Percentiles rank a stretch among this genome's conserved stretches.
phyloP scores from a whole-genome alignment of 1,139 yeast species.

The Waltiozyma sp. region DNA sequence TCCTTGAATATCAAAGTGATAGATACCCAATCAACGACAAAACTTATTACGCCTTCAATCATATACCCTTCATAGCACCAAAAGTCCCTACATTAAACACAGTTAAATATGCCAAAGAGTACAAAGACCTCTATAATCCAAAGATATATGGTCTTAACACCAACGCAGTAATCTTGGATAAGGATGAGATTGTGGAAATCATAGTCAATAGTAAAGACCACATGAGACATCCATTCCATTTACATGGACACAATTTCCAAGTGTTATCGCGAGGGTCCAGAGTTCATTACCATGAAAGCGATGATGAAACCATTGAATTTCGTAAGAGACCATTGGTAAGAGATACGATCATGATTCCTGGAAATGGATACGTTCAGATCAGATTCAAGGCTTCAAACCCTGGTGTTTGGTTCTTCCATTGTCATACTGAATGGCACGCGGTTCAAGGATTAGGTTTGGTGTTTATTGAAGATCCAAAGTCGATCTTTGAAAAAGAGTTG shows the following conservation, averaged over 20 bases:
- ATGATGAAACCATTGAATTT: constrained; percentile 29
- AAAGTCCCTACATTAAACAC: constrained; percentile 32
- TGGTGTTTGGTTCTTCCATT: constrained; percentile 74
- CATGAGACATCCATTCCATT: constrained; percentile 88
- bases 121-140: constrained; percentile 11
- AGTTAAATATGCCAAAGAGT: constrained; percentile 20
- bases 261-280: constrained; percentile 44
- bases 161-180: constrained; percentile 36
- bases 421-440: constrained; percentile 78
- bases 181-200: constrained; percentile 54
- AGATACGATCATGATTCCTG: constrained; percentile 53
- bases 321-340: constrained; percentile 50
- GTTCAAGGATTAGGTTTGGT: constrained; percentile 52
- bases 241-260: constrained; percentile 83
- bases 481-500: constrained; percentile 32
- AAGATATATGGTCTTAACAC: constrained; percentile 43
- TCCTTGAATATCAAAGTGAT: constrained; percentile 38
- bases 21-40: constrained; percentile 30
- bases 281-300: constrained; percentile 30
- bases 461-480: constrained; percentile 47
- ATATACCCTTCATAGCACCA: constrained; percentile 35
- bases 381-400: constrained; percentile 61
- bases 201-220: constrained; percentile 68
- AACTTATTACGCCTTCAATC: constrained; percentile 40
- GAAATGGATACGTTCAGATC: constrained; percentile 44